Percentiles rank a stretch among this genome's conserved stretches.
These are phyloP conservation scores for Colletotrichum lindemuthianum DNA, from an alignment of 2,329 filamentous ascomycete species.

Conservation along the genomic window DNA sequence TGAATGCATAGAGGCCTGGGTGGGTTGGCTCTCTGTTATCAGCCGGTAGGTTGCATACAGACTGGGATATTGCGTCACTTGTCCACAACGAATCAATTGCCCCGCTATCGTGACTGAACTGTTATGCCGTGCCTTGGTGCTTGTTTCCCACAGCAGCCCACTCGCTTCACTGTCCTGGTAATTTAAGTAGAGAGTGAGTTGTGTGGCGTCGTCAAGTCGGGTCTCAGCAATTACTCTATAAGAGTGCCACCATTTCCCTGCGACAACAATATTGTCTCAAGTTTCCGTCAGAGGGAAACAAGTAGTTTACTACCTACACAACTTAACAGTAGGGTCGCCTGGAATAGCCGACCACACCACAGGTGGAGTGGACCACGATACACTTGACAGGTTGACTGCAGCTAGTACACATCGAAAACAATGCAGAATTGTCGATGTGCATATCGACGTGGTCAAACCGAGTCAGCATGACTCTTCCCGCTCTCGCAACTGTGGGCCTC, in stretches of 20 bases:
- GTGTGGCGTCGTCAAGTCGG: too few relatives aligned
- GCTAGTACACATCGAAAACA: too few relatives aligned
- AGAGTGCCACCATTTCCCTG: too few relatives aligned
- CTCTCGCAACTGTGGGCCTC: slow-evolving; percentile 22
- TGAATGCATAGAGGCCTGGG: neutral
- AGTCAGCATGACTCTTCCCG: slow-evolving; percentile 23
- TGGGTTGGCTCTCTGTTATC: slow-evolving; percentile 9
- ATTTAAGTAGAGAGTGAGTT: too few relatives aligned
- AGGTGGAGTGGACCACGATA: neutral
- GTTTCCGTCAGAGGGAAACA: too few relatives aligned
- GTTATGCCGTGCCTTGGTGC: neutral
- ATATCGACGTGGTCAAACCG: slow-evolving; percentile 10
- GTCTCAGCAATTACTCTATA: too few relatives aligned
- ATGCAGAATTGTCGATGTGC: slow-evolving; percentile 3
- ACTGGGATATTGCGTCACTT: slow-evolving; percentile 28
- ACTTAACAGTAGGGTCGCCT: too few relatives aligned
- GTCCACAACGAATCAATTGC: slow-evolving; percentile 5
- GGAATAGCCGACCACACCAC: neutral
- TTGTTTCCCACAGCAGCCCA: neutral
- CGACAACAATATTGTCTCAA: too few relatives aligned
- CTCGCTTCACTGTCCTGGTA: too few relatives aligned
- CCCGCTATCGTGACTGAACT: slow-evolving; percentile 20
- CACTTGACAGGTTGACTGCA: too few relatives aligned
- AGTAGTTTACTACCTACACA: too few relatives aligned
- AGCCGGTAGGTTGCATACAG: slow-evolving; percentile 6